phyloP scores from a whole-genome alignment of 805 yeast genomes.

The Ogataea chonburiensis region DNA sequence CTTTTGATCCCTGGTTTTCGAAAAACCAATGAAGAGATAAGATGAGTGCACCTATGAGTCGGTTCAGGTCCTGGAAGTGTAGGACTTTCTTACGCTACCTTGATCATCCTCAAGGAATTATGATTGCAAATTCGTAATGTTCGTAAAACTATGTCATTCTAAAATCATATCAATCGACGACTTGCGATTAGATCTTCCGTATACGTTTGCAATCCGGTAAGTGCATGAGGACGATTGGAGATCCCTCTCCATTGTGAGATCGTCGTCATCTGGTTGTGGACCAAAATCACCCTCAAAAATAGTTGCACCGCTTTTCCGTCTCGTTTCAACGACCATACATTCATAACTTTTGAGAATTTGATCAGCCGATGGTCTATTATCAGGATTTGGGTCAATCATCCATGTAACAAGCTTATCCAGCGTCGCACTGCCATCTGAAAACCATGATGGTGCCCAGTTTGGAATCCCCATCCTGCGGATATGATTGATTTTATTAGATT shows the following conservation, averaged over 20 bases:
- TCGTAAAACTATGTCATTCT: constrained; percentile 12
- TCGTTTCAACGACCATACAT: constrained; percentile 70
- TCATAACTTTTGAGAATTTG: constrained; percentile 71
- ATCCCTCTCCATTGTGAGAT: constrained; percentile 19
- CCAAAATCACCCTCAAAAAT: constrained; percentile 96
- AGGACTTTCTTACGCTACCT: no score
- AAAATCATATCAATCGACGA: constrained; percentile 25
- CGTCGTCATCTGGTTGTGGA: constrained; percentile 54
- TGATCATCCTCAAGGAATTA: no score
- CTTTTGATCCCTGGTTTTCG: constrained; percentile 13
- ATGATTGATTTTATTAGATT: constrained; percentile 10
- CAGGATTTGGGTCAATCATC: constrained; percentile 87
- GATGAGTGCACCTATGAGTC: no score
- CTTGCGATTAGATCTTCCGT: constrained; percentile 14
- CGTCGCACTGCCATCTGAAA: constrained; percentile 66
- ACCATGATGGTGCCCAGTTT: constrained; percentile 81
- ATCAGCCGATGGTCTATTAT: constrained; percentile 74
- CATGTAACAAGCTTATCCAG: constrained; percentile 78
- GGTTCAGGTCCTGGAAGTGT: no score
- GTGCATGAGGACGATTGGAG: constrained; percentile 9
- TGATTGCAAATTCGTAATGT: no score
- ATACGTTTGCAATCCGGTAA: constrained; percentile 16
- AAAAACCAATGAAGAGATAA: no score
- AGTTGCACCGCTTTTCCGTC: constrained; percentile 89
- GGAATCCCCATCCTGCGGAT: constrained; percentile 46